Conservation (phyloP, 2,329 filamentous ascomycete genomes). For the Thermomyces lanuginosus region DNA sequence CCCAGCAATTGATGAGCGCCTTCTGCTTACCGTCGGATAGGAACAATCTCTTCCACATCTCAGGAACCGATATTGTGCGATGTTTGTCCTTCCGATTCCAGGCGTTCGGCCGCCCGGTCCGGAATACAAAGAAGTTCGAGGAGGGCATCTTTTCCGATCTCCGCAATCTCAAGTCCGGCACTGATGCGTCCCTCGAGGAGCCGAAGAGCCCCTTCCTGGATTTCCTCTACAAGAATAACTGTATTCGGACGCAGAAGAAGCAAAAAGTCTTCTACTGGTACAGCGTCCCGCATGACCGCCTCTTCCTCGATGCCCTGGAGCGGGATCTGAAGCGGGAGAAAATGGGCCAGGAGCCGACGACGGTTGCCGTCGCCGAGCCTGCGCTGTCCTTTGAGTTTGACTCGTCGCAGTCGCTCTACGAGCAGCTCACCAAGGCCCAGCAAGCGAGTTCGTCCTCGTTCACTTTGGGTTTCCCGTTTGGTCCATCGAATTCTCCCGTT, state of each 20-base stretch:
- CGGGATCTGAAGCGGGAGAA: constrained; percentile 97
- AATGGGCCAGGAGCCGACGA: constrained; percentile 97
- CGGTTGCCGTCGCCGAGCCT: constrained; percentile 89
- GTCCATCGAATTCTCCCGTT: constrained; percentile 70
- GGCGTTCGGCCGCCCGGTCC: constrained; percentile 92
- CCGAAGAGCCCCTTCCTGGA: constrained; percentile 97
- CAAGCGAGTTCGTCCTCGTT: constrained; percentile 97
- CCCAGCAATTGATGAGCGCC: no score
- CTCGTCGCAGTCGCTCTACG: constrained; percentile 95
- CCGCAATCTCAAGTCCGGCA: constrained; percentile 94
- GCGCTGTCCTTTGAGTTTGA: constrained; percentile 98
- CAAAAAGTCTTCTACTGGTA: constrained; percentile 99
- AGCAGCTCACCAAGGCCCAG: constrained; percentile 98
- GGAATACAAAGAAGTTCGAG: constrained; percentile 99
- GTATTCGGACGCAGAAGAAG: constrained; percentile 99
- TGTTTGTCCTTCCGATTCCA: constrained; percentile 97
- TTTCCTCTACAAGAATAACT: constrained; percentile 99
- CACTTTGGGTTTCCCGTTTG: constrained; percentile 49
- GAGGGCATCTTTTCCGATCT: constrained; percentile 98
- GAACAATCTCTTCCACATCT: constrained; percentile 99
- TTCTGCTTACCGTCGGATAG: constrained; percentile 23
- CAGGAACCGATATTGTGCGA: constrained; percentile 94
- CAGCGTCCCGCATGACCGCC: constrained; percentile 90
- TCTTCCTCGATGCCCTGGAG: constrained; percentile 94
- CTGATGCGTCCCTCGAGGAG: constrained; percentile 94